A percentile compares a stretch with the other conserved stretches of the same genome.
phyloP scores from a whole-genome alignment of 2,329 filamentous ascomycete species.

The Cadophora sp. region DNA sequence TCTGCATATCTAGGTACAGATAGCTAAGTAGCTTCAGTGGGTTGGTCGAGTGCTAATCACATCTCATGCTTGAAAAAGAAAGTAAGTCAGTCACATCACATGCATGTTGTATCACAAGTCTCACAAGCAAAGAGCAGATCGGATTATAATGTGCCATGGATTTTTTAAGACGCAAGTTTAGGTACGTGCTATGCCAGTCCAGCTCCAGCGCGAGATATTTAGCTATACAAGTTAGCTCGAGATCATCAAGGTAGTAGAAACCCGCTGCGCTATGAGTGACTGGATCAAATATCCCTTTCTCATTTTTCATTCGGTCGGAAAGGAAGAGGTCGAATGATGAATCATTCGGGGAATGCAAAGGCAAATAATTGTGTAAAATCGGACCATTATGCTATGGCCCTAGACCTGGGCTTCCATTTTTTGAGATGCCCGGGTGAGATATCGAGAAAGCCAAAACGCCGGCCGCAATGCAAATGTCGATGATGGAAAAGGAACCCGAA shows the following conservation, averaged over 20 bases:
- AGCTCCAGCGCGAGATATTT: conserved; percentile 2
- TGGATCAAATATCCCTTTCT: neutral
- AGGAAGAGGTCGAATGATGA: neutral
- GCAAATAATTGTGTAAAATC: neutral
- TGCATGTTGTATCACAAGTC: neutral
- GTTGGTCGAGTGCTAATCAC: no score
- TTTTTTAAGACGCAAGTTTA: neutral
- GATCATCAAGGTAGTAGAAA: conserved; percentile 1
- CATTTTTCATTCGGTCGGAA: neutral
- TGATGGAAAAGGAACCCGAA: conserved; percentile 1
- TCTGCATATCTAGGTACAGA: no score
- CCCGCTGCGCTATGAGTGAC: conserved; percentile 3
- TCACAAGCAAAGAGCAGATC: neutral
- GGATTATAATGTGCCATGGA: conserved; percentile 4
- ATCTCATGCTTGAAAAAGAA: no score
- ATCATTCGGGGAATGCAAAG: neutral
- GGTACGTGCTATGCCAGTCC: conserved; percentile 2
- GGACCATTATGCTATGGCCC: neutral
- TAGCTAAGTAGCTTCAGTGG: no score
- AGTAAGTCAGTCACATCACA: no score
- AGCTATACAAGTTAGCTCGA: conserved; percentile 3
- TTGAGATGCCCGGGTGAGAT: conserved; percentile 1
- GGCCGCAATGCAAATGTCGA: conserved; percentile 20
- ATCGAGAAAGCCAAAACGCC: conserved; percentile 20
- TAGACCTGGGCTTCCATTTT: neutral